A percentile compares a stretch with the other conserved stretches of the same genome.
Evolutionary conservation across 768 basidiomycete species (phyloP).

Genomic region (Russula foetens): DNA sequence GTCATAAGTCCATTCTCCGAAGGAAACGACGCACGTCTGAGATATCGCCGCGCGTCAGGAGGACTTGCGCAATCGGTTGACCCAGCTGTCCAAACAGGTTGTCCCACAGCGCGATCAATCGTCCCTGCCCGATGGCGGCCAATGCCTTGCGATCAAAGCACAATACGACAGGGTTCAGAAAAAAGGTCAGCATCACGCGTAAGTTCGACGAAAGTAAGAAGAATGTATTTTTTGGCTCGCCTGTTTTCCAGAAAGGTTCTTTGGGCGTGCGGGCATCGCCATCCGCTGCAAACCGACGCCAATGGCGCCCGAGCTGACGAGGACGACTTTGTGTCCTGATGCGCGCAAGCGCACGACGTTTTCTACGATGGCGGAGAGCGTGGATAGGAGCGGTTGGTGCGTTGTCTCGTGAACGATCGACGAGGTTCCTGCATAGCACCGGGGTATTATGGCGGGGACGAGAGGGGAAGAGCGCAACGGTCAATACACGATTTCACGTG

Average conservation of each 20-base stretch:
- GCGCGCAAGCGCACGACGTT: slow-evolving; percentile 71
- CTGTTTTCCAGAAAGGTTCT: slow-evolving; percentile 86
- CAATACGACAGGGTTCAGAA: not conserved
- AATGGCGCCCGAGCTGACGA: slow-evolving; percentile 97
- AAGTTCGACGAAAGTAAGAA: not conserved
- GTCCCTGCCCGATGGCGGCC: slow-evolving; percentile 94
- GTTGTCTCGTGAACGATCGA: slow-evolving; percentile 95
- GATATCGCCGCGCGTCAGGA: slow-evolving; percentile 92
- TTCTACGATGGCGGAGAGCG: slow-evolving; percentile 87
- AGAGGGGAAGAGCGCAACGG: not conserved
- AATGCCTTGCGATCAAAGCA: slow-evolving; percentile 51
- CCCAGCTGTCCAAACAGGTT: slow-evolving; percentile 90
- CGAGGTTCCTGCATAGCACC: slow-evolving; percentile 60
- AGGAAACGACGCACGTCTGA: slow-evolving; percentile 63
- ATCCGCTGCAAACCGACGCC: slow-evolving; percentile 91
- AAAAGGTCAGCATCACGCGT: not conserved
- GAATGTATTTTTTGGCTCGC: slow-evolving; percentile 38
- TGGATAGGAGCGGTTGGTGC: slow-evolving; percentile 85
- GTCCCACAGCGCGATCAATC: slow-evolving; percentile 95
- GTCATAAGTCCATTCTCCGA: not conserved
- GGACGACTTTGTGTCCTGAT: slow-evolving; percentile 87
- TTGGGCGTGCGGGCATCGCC: slow-evolving; percentile 72
- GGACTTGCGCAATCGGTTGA: slow-evolving; percentile 92
- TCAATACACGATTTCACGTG: not conserved
- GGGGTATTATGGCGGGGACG: not conserved